These are phyloP conservation scores for Thinopyrum elongatum DNA, from an alignment of 176 grass and related monocot species.

Conservation along the genomic window DNA sequence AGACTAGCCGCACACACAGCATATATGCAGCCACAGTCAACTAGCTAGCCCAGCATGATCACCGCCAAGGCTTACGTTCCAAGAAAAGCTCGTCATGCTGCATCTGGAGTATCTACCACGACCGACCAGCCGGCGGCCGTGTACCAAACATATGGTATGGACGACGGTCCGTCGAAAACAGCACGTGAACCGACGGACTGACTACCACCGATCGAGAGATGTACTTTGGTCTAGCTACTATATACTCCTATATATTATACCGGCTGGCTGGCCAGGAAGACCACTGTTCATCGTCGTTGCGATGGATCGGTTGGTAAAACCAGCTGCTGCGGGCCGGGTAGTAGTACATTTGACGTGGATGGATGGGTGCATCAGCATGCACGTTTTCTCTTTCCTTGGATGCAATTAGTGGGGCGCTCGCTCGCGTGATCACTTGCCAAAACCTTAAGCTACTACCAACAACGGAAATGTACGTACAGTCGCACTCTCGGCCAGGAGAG, in stretches of 20 bases:
- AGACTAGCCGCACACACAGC: not conserved
- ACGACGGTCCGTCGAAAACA: not conserved
- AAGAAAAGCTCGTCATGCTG: constrained; percentile 15
- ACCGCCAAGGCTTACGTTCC: constrained; percentile 29
- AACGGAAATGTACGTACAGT: not conserved
- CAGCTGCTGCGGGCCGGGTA: not conserved
- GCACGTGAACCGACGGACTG: not conserved
- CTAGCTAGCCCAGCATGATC: not conserved
- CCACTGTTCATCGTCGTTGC: not conserved
- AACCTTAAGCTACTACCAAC: constrained; percentile 22
- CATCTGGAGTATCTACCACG: not conserved
- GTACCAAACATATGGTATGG: not conserved
- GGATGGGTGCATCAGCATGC: not conserved
- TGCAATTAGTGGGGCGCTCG: not conserved
- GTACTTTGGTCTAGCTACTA: not conserved
- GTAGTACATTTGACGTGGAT: not conserved
- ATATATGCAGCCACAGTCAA: not conserved
- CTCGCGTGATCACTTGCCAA: constrained; percentile 12
- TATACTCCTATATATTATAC: too few species aligned
- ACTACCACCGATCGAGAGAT: not conserved
- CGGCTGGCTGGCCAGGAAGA: not conserved
- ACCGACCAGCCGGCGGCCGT: not conserved
- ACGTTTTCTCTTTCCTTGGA: not conserved
- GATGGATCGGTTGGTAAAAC: constrained; percentile 13
- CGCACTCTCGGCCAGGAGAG: not conserved